Evolutionary conservation across 2,329 filamentous ascomycete species (phyloP).

Genomic region (Pseudogymnoascus verrucosus): DNA sequence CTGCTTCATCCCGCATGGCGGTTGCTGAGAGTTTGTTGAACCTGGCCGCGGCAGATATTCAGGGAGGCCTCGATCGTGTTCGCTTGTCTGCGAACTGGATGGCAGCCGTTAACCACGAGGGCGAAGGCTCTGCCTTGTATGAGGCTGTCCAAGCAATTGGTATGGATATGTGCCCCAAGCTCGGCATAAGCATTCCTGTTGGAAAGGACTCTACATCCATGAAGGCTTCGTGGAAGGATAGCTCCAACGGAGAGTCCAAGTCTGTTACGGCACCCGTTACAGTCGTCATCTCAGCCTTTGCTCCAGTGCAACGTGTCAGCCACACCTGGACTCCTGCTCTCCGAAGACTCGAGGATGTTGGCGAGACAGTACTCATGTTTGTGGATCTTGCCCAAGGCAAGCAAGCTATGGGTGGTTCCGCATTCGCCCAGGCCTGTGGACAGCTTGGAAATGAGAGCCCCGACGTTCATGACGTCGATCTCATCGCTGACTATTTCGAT

Average conservation of each 20-base stretch:
- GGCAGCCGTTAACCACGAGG: conserved; percentile 88
- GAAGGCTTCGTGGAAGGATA: conserved; percentile 92
- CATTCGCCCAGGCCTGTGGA: conserved; percentile 80
- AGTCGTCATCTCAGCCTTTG: conserved; percentile 84
- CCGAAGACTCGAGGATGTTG: conserved; percentile 73
- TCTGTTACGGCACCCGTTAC: conserved; percentile 91
- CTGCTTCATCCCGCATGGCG: conserved; percentile 90
- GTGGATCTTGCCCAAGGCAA: conserved; percentile 80
- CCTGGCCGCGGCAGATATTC: conserved; percentile 69
- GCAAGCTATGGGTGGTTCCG: conserved; percentile 81
- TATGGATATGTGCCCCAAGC: conserved; percentile 79
- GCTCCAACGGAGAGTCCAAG: conserved; percentile 56
- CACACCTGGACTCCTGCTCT: conserved; percentile 93
- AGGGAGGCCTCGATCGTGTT: conserved; percentile 67
- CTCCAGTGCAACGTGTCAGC: conserved; percentile 69
- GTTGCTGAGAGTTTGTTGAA: conserved; percentile 93
- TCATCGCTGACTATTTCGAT: conserved; percentile 86
- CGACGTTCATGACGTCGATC: conserved; percentile 73
- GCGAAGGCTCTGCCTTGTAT: conserved; percentile 86
- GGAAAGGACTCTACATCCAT: conserved; percentile 98
- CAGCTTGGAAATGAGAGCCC: conserved; percentile 79
- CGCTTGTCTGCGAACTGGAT: conserved; percentile 98
- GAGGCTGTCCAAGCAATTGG: conserved; percentile 91
- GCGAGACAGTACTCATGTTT: conserved; percentile 80
- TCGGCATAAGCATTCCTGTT: conserved; percentile 91